A percentile compares a stretch with the other conserved stretches of the same genome.
These are phyloP conservation scores for Chrysoporthe austroafricana DNA, from an alignment of 2,329 filamentous ascomycete genomes.

Conservation along the genomic window DNA sequence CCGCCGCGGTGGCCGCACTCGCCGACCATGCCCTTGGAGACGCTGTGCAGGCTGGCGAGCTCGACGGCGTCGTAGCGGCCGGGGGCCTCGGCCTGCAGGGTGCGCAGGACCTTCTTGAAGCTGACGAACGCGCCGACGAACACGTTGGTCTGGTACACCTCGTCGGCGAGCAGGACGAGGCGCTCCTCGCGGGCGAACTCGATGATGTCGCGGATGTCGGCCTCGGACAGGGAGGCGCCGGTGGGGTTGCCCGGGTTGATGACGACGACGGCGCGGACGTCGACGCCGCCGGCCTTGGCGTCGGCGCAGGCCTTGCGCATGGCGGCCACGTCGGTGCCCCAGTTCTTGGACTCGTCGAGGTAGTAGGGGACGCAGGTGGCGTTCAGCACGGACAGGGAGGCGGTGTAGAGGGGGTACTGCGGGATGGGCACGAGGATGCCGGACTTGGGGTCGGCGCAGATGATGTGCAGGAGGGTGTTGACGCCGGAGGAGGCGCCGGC, in stretches of 20 bases:
- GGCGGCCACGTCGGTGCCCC: conserved; percentile 83
- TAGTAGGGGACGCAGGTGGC: conserved; percentile 90
- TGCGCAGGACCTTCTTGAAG: conserved; percentile 87
- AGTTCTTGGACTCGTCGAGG: conserved; percentile 82
- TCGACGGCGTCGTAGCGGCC: conserved; percentile 84
- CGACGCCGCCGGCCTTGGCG: conserved; percentile 75
- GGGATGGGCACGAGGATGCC: conserved; percentile 94
- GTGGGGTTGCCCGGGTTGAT: conserved; percentile 99
- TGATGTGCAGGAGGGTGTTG: conserved; percentile 87
- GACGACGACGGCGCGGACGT: conserved; percentile 91
- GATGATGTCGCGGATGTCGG: conserved; percentile 83
- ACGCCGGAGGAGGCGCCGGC: conserved; percentile 92
- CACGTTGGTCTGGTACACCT: conserved; percentile 99
- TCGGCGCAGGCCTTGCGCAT: conserved; percentile 76
- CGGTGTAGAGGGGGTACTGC: conserved; percentile 97
- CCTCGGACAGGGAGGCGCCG: conserved; percentile 78
- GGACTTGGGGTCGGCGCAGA: conserved; percentile 76
- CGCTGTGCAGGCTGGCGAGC: conserved; percentile 87
- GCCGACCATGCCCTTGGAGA: conserved; percentile 98
- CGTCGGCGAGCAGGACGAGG: conserved; percentile 90
- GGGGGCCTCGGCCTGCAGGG: conserved; percentile 74
- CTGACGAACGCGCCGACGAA: conserved; percentile 93
- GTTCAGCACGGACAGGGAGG: conserved; percentile 83
- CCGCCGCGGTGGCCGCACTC: conserved; percentile 97
- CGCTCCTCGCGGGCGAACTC: conserved; percentile 84